Conservation (phyloP, 768 basidiomycete species). For the Hydnum rufescens region DNA sequence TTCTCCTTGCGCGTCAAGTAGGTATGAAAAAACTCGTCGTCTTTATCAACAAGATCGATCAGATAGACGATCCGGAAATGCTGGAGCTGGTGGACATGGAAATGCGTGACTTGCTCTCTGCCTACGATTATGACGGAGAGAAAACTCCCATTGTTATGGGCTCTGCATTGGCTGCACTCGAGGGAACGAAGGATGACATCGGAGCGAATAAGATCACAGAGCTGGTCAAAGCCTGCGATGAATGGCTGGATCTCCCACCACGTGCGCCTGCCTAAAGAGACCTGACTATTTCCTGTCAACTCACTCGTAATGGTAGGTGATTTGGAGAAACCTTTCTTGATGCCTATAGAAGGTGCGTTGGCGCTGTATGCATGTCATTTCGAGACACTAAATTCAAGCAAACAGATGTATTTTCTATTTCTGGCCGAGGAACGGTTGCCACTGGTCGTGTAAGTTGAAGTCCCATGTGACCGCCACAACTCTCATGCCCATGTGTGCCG, state of each 20-base stretch:
- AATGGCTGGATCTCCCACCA: conserved; percentile 84
- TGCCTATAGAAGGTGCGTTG: conserved; percentile 64
- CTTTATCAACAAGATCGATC: conserved; percentile 99
- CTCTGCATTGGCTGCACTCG: conserved; percentile 85
- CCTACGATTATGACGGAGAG: conserved; percentile 94
- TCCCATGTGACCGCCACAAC: background rate
- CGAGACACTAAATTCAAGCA: background rate
- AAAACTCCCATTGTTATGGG: conserved; percentile 97
- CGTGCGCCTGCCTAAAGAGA: conserved; percentile 31
- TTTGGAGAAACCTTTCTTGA: conserved; percentile 92
- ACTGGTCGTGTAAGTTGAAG: conserved; percentile 77
- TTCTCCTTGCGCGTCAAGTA: conserved; percentile 93
- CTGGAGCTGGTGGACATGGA: conserved; percentile 99
- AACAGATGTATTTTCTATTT: conserved; percentile 82
- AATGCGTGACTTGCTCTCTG: conserved; percentile 85
- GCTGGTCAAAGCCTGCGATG: conserved; percentile 71
- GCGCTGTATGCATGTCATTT: background rate
- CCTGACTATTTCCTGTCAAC: conserved; percentile 1
- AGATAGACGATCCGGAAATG: conserved; percentile 94
- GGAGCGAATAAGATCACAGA: conserved; percentile 65
- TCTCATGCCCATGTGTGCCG: background rate
- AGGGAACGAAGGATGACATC: conserved; percentile 61
- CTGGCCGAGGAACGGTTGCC: conserved; percentile 94
- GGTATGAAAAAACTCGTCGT: conserved; percentile 95
- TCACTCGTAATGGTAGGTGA: conserved; percentile 37